phyloP scores from a whole-genome alignment of 2,329 filamentous ascomycete species.

The Cladosporium sp. region DNA sequence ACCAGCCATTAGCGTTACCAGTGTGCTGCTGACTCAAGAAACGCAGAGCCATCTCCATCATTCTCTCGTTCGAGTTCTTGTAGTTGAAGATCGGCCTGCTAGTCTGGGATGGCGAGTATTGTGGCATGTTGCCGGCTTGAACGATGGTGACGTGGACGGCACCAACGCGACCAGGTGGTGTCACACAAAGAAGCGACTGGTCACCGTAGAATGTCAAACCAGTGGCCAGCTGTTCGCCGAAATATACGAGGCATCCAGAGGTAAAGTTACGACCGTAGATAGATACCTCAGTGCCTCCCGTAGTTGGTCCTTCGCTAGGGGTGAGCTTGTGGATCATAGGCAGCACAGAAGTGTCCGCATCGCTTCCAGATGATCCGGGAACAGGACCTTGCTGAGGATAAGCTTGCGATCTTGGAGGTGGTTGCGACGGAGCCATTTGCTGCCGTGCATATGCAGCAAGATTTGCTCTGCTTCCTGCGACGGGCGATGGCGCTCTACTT shows the following conservation, averaged over 20 bases:
- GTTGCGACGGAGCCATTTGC: conserved; percentile 20
- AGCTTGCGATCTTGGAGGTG: conserved; percentile 11
- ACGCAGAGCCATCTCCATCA: conserved; percentile 58
- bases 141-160: conserved; percentile 68
- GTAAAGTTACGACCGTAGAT: conserved; percentile 79
- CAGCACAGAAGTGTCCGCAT: conserved; percentile 30
- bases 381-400: conserved; percentile 8
- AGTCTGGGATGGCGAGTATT: conserved; percentile 31
- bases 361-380: conserved; percentile 11
- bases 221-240: conserved; percentile 68
- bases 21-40: conserved; percentile 38
- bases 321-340: conserved; percentile 79
- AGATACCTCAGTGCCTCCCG: conserved; percentile 84
- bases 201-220: conserved; percentile 81
- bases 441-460: conserved; percentile 36
- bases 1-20: conserved; percentile 35
- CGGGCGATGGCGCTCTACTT: conserved; percentile 77
- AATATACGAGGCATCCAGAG: conserved; percentile 78
- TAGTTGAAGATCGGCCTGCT: conserved; percentile 61
- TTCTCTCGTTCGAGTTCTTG: conserved; percentile 62
- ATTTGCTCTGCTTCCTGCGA: conserved; percentile 36
- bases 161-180: conserved; percentile 71
- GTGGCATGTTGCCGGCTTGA: conserved; percentile 38
- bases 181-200: conserved; percentile 74
- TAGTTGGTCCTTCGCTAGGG: conserved; percentile 76